Base-by-base conservation (phyloP, 768 basidiomycete species). In the Mycena pura region DNA sequence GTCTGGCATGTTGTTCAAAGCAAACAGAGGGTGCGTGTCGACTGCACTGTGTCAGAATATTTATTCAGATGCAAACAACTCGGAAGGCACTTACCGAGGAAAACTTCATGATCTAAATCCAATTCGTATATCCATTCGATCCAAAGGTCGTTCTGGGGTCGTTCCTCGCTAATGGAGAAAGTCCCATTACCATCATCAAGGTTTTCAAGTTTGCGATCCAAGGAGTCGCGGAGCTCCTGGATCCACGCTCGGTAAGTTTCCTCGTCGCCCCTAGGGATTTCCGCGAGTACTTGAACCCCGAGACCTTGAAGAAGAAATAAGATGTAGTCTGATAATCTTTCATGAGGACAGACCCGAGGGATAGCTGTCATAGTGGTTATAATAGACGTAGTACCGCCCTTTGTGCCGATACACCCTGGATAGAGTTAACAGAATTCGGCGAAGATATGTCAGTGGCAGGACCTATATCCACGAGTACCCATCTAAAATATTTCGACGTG, bases 71-170 rank as follows among this genome's bases (percentile, higher is more conserved):
- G 36, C 41, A 44, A 61, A 51, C 41, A 57, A 22, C n/a, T n/a
- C n/a, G n/a, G n/a, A n/a, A n/a, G 13, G 62, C 61, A 50, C 72
- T 21, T 29, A 68, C 58, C 55, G 32, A 67, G 59, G 43, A 74
- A 76, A 14, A 69, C 67, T 22, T 66, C 62, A 29, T 70, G 60
- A 58, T 75, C 73, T 24, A 74, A 51, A 39, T 75, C 71, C 31
- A 76, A 67, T 43, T 64, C 63, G 41, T 74, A 76, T 14, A 68
- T 49, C 69, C 71, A 75, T 43, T 75, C 69, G 43, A 71, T 72
- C 48, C 64, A 51, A 6, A 67, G 17, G 40, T 70, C 68, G 39
- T 71, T 67, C 3, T 13, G 3, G 1, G 69, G 68, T 17, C 40
- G 60, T 19, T 41, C 29, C 15, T 43, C 13, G 5, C 25, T 34